A percentile compares a stretch with the other conserved stretches of the same genome.
phyloP scores from a whole-genome alignment of 495 filamentous ascomycete species.

The Hypoxylon intermedium region DNA sequence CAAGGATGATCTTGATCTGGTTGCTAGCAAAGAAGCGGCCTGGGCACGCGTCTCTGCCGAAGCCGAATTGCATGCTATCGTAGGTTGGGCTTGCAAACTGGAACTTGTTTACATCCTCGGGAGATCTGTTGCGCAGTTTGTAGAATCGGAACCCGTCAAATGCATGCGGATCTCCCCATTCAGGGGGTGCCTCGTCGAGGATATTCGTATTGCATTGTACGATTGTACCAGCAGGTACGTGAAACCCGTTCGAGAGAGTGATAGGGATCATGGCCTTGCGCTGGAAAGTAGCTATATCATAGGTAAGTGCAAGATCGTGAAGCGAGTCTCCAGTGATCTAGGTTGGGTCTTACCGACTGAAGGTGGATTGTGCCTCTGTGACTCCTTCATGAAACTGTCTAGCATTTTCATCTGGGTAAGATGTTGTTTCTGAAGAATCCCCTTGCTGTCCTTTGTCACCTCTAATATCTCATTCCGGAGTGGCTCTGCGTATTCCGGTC shows the following conservation, averaged over 20 bases:
- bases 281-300: constrained; percentile 38
- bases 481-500: constrained; percentile 54
- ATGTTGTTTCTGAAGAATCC: constrained; percentile 44
- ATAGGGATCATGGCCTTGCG: constrained; percentile 43
- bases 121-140: constrained; percentile 49
- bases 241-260: constrained; percentile 48
- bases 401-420: constrained; percentile 55
- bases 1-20: constrained; percentile 55
- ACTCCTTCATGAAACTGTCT: constrained; percentile 63
- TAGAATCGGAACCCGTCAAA: constrained; percentile 63
- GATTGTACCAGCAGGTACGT: constrained; percentile 44
- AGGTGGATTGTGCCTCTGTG: constrained; percentile 47
- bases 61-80: constrained; percentile 54
- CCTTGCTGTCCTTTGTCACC: constrained; percentile 45
- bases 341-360: constrained; percentile 46
- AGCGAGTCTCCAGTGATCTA: background rate
- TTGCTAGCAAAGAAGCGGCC: constrained; percentile 56
- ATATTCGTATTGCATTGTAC: constrained; percentile 42
- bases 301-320: constrained; percentile 24
- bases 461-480: constrained; percentile 56
- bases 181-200: constrained; percentile 32
- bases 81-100: constrained; percentile 56
- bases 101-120: constrained; percentile 43
- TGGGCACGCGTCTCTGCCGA: constrained; percentile 57
- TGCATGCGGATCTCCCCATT: constrained; percentile 47